These are phyloP conservation scores for Quercus tomentella DNA, from an alignment of 331 rosid species.

Conservation along the genomic window DNA sequence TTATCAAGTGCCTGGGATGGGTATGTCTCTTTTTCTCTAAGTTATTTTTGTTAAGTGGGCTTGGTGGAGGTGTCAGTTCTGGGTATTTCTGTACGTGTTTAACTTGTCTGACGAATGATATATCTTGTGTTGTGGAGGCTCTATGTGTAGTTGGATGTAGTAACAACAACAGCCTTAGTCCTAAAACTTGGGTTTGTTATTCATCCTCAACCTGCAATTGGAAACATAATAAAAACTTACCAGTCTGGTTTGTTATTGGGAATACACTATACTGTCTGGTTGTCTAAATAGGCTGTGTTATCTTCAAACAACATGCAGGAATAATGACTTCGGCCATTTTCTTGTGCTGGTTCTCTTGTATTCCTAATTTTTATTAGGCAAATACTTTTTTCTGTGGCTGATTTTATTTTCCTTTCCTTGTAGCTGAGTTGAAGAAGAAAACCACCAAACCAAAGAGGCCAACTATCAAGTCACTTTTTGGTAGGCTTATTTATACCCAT, in stretches of 20 bases:
- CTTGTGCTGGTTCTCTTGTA: neutral
- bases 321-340: neutral
- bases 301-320: neutral
- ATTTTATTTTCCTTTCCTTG: constrained; percentile 23
- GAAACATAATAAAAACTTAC: too few relatives aligned
- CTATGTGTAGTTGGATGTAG: too few relatives aligned
- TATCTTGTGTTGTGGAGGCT: too few relatives aligned
- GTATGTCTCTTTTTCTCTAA: constrained; percentile 38
- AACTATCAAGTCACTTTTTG: constrained; percentile 78
- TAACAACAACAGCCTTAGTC: too few relatives aligned
- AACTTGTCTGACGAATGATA: neutral
- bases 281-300: neutral
- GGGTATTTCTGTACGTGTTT: neutral
- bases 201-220: too few relatives aligned
- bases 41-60: constrained; percentile 1
- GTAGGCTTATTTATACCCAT: constrained; percentile 36
- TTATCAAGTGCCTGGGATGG: constrained; percentile 95
- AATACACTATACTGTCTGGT: neutral
- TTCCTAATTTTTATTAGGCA: neutral
- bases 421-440: constrained; percentile 94
- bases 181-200: too few relatives aligned
- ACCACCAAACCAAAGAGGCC: constrained; percentile 70
- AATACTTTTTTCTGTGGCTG: constrained; percentile 6
- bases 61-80: constrained; percentile 16
- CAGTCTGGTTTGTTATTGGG: neutral